A percentile compares a stretch with the other conserved stretches of the same genome.
These are phyloP conservation scores for Xylariales sp. DNA, from an alignment of 2,329 filamentous ascomycete genomes.

Conservation along the genomic window DNA sequence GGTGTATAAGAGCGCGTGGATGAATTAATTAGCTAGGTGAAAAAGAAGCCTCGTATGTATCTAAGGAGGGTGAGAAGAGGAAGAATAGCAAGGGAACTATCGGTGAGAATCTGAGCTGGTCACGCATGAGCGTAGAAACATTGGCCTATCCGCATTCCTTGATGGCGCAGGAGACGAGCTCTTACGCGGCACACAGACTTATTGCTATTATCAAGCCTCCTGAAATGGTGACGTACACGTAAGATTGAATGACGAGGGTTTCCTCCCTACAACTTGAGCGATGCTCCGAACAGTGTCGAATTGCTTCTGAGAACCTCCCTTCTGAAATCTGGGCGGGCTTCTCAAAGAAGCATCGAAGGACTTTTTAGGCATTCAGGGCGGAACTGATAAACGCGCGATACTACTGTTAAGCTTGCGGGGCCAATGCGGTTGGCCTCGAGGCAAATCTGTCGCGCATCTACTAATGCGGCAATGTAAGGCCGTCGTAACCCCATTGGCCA, in stretches of 20 bases:
- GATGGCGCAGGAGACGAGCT: conserved; percentile 1
- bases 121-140: conserved; percentile 7
- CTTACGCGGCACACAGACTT: background rate
- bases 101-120: conserved; percentile 26
- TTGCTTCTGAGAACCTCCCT: conserved; percentile 11
- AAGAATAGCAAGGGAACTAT: conserved; percentile 19
- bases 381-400: conserved; percentile 19
- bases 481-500: conserved; percentile 32
- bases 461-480: conserved; percentile 27
- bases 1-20: conserved; percentile 20
- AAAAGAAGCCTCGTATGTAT: background rate
- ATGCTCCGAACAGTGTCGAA: background rate
- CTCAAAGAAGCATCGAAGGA: conserved; percentile 32
- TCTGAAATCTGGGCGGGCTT: conserved; percentile 9
- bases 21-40: conserved; percentile 14
- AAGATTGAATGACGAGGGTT: conserved; percentile 3
- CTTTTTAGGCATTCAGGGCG: conserved; percentile 24
- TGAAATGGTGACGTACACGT: conserved; percentile 16
- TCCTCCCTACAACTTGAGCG: background rate
- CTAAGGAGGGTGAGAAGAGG: background rate
- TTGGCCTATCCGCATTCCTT: conserved; percentile 13
- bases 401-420: conserved; percentile 18
- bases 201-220: background rate
- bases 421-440: conserved; percentile 18
- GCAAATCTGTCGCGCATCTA: conserved; percentile 31